Conservation (phyloP, 352 stramenopile genomes). For the Pythium vanterpoolii region DNA sequence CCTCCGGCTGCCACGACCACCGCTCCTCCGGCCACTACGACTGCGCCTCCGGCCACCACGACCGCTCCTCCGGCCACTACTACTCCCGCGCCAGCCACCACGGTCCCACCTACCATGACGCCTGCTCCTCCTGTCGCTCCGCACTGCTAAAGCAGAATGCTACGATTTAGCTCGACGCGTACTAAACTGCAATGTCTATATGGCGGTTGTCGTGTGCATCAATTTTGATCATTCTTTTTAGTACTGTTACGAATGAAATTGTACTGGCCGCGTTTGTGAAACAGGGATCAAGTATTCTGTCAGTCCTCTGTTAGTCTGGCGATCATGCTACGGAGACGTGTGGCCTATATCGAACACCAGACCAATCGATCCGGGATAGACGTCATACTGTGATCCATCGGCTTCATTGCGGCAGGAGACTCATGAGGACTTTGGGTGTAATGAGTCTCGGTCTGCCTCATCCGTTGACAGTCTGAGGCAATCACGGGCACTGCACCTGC, state of each 20-base stretch:
- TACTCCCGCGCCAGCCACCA: neutral
- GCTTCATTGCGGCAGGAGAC: no score
- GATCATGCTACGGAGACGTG: no score
- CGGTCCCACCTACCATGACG: neutral
- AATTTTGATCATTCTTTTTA: neutral
- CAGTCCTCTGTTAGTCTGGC: neutral
- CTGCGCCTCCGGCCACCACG: neutral
- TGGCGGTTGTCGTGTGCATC: neutral
- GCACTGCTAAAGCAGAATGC: conserved; percentile 9
- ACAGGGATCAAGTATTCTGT: neutral
- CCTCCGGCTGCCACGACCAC: neutral
- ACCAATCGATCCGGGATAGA: no score
- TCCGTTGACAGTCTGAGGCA: no score
- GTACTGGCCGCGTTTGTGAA: neutral
- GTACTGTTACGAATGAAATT: neutral
- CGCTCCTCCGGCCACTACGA: neutral
- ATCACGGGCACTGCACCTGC: neutral
- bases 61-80: neutral
- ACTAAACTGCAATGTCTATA: neutral
- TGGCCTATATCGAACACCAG: no score
- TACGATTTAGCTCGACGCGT: neutral
- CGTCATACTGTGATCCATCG: no score
- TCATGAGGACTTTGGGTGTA: neutral
- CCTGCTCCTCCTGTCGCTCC: neutral
- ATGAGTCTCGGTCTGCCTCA: neutral